Evolutionary conservation across 208 protist genomes (phyloP).

Genomic region (Sergeia podlipaevii): DNA sequence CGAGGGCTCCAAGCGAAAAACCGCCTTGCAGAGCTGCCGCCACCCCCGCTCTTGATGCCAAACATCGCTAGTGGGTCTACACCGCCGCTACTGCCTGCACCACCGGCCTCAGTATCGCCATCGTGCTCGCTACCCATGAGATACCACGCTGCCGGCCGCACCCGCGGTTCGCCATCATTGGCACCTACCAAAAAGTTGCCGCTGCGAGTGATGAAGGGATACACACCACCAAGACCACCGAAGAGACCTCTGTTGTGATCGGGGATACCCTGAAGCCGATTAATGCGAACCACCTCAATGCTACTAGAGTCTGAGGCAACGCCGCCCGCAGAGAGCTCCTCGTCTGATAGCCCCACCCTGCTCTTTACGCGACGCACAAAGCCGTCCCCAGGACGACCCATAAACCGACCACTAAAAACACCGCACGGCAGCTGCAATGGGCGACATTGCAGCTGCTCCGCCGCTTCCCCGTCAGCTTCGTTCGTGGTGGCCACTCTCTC

Average conservation of each 20-base stretch:
- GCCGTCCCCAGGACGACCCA: too few relatives aligned
- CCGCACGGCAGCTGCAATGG: too few relatives aligned
- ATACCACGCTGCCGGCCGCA: constrained; percentile 41
- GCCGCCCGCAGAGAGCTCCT: too few relatives aligned
- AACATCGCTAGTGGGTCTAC: too few relatives aligned
- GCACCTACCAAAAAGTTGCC: constrained; percentile 32
- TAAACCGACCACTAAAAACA: too few relatives aligned
- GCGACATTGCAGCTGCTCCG: too few relatives aligned
- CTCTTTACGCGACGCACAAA: too few relatives aligned
- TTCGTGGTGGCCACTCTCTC: too few relatives aligned
- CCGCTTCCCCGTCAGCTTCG: too few relatives aligned
- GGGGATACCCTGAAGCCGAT: constrained; percentile 38
- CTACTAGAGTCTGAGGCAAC: background rate
- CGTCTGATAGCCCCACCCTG: too few relatives aligned
- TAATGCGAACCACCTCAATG: constrained; percentile 39
- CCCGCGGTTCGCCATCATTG: constrained; percentile 10
- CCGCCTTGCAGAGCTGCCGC: background rate
- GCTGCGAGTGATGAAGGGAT: constrained; percentile 33
- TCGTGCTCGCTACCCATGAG: constrained; percentile 1
- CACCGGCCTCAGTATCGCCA: background rate
- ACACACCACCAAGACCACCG: constrained; percentile 19
- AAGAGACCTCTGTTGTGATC: constrained; percentile 68
- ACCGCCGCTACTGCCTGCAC: too few relatives aligned
- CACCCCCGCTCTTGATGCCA: too few relatives aligned
- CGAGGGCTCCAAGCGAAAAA: background rate